phyloP scores from a whole-genome alignment of 257 asterid genomes.

The Przewalskia tangutica region DNA sequence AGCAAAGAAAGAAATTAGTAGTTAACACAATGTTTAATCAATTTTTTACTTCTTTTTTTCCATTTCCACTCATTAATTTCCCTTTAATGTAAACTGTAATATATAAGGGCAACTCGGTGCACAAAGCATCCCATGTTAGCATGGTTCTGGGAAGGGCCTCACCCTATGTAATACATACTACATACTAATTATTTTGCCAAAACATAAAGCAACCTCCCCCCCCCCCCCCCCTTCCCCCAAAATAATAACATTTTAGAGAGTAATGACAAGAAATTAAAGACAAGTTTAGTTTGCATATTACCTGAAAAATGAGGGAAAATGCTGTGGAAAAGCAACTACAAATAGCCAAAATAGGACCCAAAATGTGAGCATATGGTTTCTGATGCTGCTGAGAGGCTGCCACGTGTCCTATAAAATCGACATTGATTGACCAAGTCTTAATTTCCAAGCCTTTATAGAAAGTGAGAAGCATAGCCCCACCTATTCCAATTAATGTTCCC shows the following conservation, averaged over 20 bases:
- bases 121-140: no score
- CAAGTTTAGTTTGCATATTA: not conserved
- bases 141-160: no score
- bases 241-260: no score
- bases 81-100: no score
- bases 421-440: conserved; percentile 27
- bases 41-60: not conserved
- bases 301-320: conserved; percentile 49
- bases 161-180: no score
- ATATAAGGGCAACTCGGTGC: no score
- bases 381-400: conserved; percentile 20
- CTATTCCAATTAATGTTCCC: conserved; percentile 50
- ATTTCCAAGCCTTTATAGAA: conserved; percentile 45
- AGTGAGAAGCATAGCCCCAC: conserved; percentile 73
- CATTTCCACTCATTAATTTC: no score
- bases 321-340: conserved; percentile 26
- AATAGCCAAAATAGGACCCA: conserved; percentile 48
- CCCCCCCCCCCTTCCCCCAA: no score
- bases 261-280: not conserved
- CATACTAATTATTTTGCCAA: not conserved
- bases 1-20: not conserved
- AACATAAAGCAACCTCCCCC: no score
- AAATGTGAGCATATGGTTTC: conserved; percentile 3
- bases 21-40: not conserved
- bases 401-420: conserved; percentile 22